Conservation (phyloP, 306 rosid genomes). For the Casuarina glauca region DNA sequence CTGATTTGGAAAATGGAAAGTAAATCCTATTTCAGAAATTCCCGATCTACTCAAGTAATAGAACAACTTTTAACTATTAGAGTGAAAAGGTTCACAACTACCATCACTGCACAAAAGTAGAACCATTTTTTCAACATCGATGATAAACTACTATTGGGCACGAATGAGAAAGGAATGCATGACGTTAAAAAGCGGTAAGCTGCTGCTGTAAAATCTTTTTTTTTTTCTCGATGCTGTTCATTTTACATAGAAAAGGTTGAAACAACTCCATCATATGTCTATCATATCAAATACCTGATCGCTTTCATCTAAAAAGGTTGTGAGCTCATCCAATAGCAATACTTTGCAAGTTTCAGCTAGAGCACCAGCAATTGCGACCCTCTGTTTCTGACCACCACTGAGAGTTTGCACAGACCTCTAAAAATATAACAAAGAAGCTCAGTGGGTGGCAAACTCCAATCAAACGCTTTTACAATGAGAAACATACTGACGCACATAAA, state of each 20-base stretch:
- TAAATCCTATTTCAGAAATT: constrained; percentile 21
- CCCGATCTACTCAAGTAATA: constrained; percentile 15
- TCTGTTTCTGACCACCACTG: constrained; percentile 92
- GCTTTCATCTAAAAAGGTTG: constrained; percentile 78
- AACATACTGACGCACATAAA: constrained; percentile 7
- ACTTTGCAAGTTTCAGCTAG: constrained; percentile 87
- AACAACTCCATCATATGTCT: not conserved
- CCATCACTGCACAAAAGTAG: not conserved
- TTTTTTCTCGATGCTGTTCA: constrained; percentile 12
- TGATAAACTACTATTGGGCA: constrained; percentile 1
- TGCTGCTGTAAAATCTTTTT: not conserved
- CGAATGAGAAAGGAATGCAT: constrained; percentile 1
- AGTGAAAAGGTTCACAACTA: not conserved
- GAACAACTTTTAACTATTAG: not conserved
- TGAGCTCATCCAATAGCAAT: constrained; percentile 78
- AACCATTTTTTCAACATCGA: not conserved
- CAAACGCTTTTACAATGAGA: constrained; percentile 10
- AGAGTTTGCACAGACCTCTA: constrained; percentile 89
- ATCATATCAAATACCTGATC: constrained; percentile 62
- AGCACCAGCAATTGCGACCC: constrained; percentile 92
- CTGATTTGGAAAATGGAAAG: constrained; percentile 33
- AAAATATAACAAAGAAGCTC: constrained; percentile 26
- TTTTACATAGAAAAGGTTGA: constrained; percentile 4
- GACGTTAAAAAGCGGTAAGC: not conserved
- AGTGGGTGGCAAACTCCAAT: not conserved